Conservation (phyloP, 257 asterid genomes). For the Fraxinus pennsylvanica region DNA sequence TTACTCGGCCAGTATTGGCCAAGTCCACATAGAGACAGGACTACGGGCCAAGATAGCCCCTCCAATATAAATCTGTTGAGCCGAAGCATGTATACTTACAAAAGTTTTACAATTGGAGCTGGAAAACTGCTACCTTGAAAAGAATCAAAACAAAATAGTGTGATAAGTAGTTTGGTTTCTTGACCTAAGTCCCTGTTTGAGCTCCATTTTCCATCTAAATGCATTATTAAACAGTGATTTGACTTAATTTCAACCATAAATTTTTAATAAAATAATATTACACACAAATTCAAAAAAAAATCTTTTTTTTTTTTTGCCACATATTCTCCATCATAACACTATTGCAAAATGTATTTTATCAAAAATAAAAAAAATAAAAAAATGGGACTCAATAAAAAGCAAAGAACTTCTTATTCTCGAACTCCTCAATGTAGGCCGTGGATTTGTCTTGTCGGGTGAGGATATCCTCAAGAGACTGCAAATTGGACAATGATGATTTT, state of each 20-base stretch:
- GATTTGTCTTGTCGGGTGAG: constrained; percentile 68
- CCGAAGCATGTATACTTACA: constrained; percentile 19
- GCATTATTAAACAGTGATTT: too few relatives aligned
- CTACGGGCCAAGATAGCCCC: too few relatives aligned
- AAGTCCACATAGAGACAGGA: too few relatives aligned
- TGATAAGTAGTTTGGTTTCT: constrained; percentile 15
- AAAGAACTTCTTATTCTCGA: constrained; percentile 73
- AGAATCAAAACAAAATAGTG: background rate
- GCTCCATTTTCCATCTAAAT: too few relatives aligned
- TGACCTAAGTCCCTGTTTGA: constrained; percentile 12
- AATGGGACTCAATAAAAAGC: constrained; percentile 35
- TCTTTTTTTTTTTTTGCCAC: too few relatives aligned
- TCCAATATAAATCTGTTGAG: background rate
- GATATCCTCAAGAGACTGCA: constrained; percentile 73
- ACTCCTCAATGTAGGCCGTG: constrained; percentile 62
- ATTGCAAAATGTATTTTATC: too few relatives aligned
- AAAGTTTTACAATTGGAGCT: constrained; percentile 5
- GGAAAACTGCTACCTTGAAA: constrained; percentile 18
- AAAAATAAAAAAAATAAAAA: too few relatives aligned
- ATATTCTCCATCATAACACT: too few relatives aligned
- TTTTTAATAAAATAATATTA: too few relatives aligned
- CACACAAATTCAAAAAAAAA: too few relatives aligned
- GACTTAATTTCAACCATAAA: too few relatives aligned
- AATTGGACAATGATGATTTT: background rate
- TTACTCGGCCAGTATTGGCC: too few relatives aligned